Conservation (phyloP, 257 asterid species). For the Mentha longifolia region DNA sequence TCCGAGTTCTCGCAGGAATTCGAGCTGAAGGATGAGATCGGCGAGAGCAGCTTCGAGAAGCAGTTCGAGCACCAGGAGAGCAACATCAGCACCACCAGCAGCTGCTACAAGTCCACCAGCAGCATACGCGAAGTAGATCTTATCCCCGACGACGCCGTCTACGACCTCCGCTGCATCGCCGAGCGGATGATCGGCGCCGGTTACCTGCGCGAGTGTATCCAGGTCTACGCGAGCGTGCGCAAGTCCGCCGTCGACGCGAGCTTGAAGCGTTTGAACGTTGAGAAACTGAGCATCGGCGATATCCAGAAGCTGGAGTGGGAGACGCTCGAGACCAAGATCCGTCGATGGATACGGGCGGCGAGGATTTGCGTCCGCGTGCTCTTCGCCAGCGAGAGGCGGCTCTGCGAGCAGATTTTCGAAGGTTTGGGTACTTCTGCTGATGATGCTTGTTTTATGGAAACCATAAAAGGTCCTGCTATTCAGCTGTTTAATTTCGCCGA, state of each 20-base stretch:
- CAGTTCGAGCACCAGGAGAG: conserved; percentile 74
- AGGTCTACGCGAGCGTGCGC: conserved; percentile 84
- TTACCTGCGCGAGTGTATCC: conserved; percentile 75
- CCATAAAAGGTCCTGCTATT: conserved; percentile 81
- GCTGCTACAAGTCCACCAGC: conserved; percentile 52
- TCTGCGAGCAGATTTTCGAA: conserved; percentile 77
- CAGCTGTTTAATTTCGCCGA: conserved; percentile 88
- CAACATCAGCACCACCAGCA: conserved; percentile 49
- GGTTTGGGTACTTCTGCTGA: conserved; percentile 59
- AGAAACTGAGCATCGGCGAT: conserved; percentile 82
- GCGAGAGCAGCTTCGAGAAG: conserved; percentile 38
- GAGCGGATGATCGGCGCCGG: conserved; percentile 79
- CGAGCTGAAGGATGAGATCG: conserved; percentile 43
- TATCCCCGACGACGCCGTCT: conserved; percentile 65
- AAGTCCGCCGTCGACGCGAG: conserved; percentile 68
- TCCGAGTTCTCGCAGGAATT: conserved; percentile 51
- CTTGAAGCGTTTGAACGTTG: conserved; percentile 60
- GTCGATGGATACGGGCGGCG: conserved; percentile 85
- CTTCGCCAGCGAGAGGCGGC: conserved; percentile 74
- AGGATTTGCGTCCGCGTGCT: conserved; percentile 69
- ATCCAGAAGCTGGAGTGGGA: conserved; percentile 90
- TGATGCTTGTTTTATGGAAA: conserved; percentile 80
- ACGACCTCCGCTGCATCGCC: conserved; percentile 82
- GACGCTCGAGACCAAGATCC: conserved; percentile 74
- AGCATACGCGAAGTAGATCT: conserved; percentile 81